Percentiles rank a stretch among this genome's conserved stretches.
These are phyloP conservation scores for Podospora pseudopauciseta DNA, from an alignment of 495 filamentous ascomycete genomes.

Conservation along the genomic window DNA sequence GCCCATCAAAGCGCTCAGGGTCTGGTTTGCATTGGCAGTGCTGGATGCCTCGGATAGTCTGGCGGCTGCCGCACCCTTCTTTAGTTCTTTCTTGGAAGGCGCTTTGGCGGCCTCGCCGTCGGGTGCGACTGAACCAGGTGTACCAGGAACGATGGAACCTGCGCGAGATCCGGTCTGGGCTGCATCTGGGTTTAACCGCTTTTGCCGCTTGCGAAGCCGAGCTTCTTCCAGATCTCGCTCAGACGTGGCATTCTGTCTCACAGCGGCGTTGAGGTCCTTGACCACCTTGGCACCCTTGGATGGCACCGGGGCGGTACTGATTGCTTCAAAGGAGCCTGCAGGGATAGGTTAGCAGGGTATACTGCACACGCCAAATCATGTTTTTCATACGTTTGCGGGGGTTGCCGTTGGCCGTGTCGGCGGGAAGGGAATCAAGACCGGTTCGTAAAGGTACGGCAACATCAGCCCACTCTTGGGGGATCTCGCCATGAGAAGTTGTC, in stretches of 20 bases:
- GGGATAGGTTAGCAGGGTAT: slow-evolving; percentile 16
- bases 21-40: slow-evolving; percentile 54
- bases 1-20: slow-evolving; percentile 50
- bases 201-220: slow-evolving; percentile 46
- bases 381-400: slow-evolving; percentile 57
- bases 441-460: slow-evolving; percentile 49
- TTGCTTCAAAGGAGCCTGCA: slow-evolving; percentile 24
- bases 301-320: slow-evolving; percentile 12
- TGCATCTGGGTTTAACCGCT: slow-evolving; percentile 43
- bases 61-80: slow-evolving; percentile 54
- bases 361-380: slow-evolving; percentile 4
- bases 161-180: slow-evolving; percentile 37
- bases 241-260: slow-evolving; percentile 34
- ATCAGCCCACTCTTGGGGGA: slow-evolving; percentile 67
- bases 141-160: slow-evolving; percentile 47
- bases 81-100: slow-evolving; percentile 56
- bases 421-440: slow-evolving; percentile 36
- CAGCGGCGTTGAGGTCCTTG: slow-evolving; percentile 36
- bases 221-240: slow-evolving; percentile 49
- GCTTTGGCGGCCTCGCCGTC: slow-evolving; percentile 42
- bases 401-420: slow-evolving; percentile 45
- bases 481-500: slow-evolving; percentile 65
- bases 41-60: slow-evolving; percentile 51
- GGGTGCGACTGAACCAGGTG: slow-evolving; percentile 46
- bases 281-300: slow-evolving; percentile 25